Evolutionary conservation across 176 grass and related monocot species (phyloP), one percentile per base, ranked within the genome.

Genomic region (Sorghum bicolor): DNA sequence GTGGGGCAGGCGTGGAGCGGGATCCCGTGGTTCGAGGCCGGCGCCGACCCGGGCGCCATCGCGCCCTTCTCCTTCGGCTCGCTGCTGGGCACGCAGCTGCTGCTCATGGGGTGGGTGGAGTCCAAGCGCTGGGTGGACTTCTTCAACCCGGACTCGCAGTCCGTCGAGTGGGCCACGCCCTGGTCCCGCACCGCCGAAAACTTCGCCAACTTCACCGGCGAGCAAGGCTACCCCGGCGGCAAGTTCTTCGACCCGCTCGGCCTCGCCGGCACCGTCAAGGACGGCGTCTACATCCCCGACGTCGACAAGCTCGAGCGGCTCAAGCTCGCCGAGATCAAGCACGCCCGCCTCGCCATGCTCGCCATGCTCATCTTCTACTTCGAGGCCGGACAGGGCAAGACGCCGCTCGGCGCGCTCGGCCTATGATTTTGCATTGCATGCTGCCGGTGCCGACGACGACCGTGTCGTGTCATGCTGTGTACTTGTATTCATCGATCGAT

Each of bases 321-420:
- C 68, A 98, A 98, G 89, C 66, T 98, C 0, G 96, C 96, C 4
- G 96, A 98, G 91, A 98, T 98, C 91, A 98, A 98, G 93, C 96
- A 98, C 64, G 77, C 96, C 1, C 86, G 96, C 74, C 6, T 99
- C 63, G 96, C 93, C 48, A 99, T 98, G 93, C 76, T 98, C 5
- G 96, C 96, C 85, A 96, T 99, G 96, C 96, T 99, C 62, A 94
- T 83, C 80, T 99, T 99, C 93, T 99, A 99, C 93, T 99, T 99
- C 72, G 96, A 99, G 87, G 96, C 96, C 64, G 96, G 89, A 0
- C 96, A 99, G 89, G 93, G 96, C 61, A 99, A 99, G 86, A 96
- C 96, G 61, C 96, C 96, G 26, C 93, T 96, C 44, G 93, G 93
- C 50, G 96, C 89, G 4, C 89, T 99, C 28, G 91, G 96, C 30